Conservation (phyloP, 331 rosid species). For the Acacia concinna region DNA sequence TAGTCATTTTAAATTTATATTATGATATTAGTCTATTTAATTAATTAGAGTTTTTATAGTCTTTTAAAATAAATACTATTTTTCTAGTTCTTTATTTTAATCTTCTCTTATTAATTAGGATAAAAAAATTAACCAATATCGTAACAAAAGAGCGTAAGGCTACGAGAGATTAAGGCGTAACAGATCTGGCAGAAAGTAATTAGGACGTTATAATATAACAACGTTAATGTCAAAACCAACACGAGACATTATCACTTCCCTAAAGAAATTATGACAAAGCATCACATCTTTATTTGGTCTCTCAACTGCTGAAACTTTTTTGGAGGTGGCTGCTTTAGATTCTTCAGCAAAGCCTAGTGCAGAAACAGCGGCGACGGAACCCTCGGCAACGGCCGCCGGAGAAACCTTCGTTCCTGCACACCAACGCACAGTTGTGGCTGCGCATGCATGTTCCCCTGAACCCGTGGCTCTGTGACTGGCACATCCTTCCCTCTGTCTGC, state of each 20-base stretch:
- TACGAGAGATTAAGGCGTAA: not conserved
- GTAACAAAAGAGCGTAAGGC: not conserved
- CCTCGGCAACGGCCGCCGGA: constrained; percentile 58
- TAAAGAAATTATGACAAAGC: not conserved
- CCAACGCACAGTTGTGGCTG: constrained; percentile 47
- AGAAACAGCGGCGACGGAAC: constrained; percentile 64
- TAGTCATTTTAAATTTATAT: no score
- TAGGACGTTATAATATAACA: not conserved
- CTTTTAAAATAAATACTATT: no score
- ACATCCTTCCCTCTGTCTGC: constrained; percentile 48
- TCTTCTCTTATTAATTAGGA: no score
- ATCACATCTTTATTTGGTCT: not conserved
- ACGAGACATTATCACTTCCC: not conserved
- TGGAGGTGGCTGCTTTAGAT: not conserved
- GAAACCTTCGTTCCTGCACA: constrained; percentile 61
- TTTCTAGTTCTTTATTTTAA: no score
- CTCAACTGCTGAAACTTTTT: not conserved
- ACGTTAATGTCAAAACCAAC: not conserved
- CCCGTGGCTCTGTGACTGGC: constrained; percentile 52
- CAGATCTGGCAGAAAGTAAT: not conserved
- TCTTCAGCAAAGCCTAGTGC: constrained; percentile 42
- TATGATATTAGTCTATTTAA: no score
- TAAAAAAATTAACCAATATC: not conserved
- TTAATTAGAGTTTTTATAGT: no score
- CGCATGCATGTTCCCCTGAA: constrained; percentile 42